Evolutionary conservation across 2,329 filamentous ascomycete genomes (phyloP), one percentile per base, ranked within the genome.

Genomic region (Colletotrichum sp.): DNA sequence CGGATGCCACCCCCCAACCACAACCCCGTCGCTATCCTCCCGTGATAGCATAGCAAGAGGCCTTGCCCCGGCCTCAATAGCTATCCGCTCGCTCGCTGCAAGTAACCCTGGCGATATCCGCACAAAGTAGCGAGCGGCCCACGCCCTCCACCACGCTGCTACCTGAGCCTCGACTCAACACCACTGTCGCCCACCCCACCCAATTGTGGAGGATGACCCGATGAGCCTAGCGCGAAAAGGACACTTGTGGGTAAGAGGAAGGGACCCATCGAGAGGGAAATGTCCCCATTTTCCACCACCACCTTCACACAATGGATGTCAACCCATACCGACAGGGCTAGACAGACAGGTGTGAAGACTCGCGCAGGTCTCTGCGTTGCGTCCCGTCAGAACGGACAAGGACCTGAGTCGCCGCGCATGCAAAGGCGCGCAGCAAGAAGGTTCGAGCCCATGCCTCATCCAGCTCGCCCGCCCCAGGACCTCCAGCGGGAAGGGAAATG

Each of bases 341-440:
- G 48, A 43, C 61, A 61, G 32, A 70, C 64, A 55, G 56, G 25
- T 39, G 61, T 36, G 16, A 27, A 22, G 32, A 58, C 10, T 32
- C 56, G 52, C 16, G 55, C 36, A 56, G 36, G 25, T 43, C 25
- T 43, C 43, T 60, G 52, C 48, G 18, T 62, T 52, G 61, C 55
- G 22, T 62, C 70, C 22, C 34, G 34, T 75, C 64, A 64, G 43
- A 13, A 48, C 43, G 39, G 73, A 73, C 64, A 34, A 56, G 64
- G 52, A 64, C 30, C 73, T 75, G 73, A 75, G n/a, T 75, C 70
- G 70, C 56, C 62, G 62, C 64, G 70, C 43, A 22, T 70, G 58
- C 58, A 65, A 32, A 48, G 62, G 64, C 58, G 30, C 18, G 39
- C 39, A 61, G 67, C n/a, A 75, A 75, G 43, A 73, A 64, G 52